These are phyloP conservation scores for Mytilinidion resinicola DNA, from an alignment of 495 filamentous ascomycete species.

Conservation along the genomic window DNA sequence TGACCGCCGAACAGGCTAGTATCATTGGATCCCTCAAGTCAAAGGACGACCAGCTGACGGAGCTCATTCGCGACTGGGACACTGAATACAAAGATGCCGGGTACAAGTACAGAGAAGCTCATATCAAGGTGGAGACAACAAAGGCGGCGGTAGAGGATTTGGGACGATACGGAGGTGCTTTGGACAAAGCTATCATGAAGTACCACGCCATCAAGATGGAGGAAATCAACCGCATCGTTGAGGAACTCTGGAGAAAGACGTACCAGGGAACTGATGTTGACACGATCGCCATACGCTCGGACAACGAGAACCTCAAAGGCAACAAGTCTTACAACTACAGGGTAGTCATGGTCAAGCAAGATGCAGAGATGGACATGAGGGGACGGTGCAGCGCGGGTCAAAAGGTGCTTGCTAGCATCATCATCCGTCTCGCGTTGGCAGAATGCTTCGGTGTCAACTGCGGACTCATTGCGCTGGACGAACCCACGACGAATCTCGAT, in stretches of 20 bases:
- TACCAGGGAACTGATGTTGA: constrained; percentile 98
- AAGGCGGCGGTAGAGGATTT: constrained; percentile 90
- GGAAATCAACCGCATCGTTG: constrained; percentile 91
- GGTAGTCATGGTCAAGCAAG: constrained; percentile 96
- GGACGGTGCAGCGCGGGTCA: constrained; percentile 95
- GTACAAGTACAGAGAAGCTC: constrained; percentile 74
- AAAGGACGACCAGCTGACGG: constrained; percentile 70
- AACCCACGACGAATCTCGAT: constrained; percentile 97
- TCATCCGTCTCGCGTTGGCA: constrained; percentile 92
- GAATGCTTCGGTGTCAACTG: constrained; percentile 97
- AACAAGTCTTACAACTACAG: constrained; percentile 94
- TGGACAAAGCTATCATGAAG: constrained; percentile 95
- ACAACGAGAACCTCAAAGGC: constrained; percentile 66
- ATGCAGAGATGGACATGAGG: constrained; percentile 99
- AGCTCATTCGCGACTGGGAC: constrained; percentile 69
- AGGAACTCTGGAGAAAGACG: constrained; percentile 91
- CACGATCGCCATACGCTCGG: constrained; percentile 88
- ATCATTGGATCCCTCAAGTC: constrained; percentile 67
- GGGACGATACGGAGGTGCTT: constrained; percentile 65
- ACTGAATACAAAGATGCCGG: constrained; percentile 80
- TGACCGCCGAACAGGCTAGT: constrained; percentile 54
- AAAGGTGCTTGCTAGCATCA: constrained; percentile 92
- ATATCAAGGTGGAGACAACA: constrained; percentile 87
- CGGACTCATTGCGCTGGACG: constrained; percentile 92
- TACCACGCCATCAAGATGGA: constrained; percentile 97